Evolutionary conservation across 495 filamentous ascomycete species (phyloP), one percentile per base, ranked within the genome.

Genomic region (Aspergillus diversus): DNA sequence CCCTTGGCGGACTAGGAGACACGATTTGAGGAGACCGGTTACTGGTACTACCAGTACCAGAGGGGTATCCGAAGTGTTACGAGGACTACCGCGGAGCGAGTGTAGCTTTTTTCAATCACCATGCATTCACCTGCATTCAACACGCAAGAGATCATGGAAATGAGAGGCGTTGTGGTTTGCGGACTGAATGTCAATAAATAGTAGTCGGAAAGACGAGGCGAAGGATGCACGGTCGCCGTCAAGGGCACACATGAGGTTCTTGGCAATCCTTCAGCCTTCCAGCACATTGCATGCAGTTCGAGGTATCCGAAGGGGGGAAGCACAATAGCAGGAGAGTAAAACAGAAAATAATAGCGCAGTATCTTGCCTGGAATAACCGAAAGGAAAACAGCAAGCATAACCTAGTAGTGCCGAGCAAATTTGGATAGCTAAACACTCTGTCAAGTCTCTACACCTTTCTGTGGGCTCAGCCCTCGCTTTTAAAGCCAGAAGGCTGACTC

Each of bases 1-100:
- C 59, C 31, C 63, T 53, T 55, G 52, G 21, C 33, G 57, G 51
- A 51, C 37, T 33, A 58, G 55, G 35, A 54, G 57, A 31, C 53
- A 33, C 57, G 53, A 65, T 2, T 27, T 27, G 21, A 2, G 2
- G 21, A 27, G 21, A 27, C 21, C 21, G 2, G 21, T 27, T 27
- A 27, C 21, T 27, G 21, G 21, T 27, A 27, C 21, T 27, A 27
- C 21, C 21, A 27, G 21, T 27, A 27, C 21, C 21, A 27, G 21
- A 27, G 21, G 21, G 21, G 21, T 27, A 27, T 27, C 21, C 21
- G 21, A 27, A 27, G 21, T 27, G 21, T 1, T 27, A 27, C 21
- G 1, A 27, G 21, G 21, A 27, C 1, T 27, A 27, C 21, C 21
- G 21, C 1, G 21, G 21, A 27, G 21, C 2, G 21, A 27, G 21